Evolutionary conservation across 2,329 filamentous ascomycete genomes (phyloP), one percentile per base, ranked within the genome.

Genomic region (Dactylellina sp.): DNA sequence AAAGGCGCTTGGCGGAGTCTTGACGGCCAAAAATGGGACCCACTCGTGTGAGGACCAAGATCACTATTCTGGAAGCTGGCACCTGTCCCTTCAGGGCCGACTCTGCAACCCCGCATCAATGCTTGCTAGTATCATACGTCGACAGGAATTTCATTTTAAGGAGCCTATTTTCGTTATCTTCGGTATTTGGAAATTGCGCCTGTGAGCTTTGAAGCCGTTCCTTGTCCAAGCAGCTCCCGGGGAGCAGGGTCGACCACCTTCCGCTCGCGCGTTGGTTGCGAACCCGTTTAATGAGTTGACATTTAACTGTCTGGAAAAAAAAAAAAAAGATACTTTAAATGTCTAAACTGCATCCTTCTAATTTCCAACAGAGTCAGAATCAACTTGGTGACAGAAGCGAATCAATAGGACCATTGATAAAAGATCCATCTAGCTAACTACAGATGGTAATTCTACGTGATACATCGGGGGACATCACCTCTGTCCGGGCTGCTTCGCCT

Each of bases 31-130:
- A 28, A 32, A 32, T 4, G 53, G 46, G 44, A 52, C 44, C 53
- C 44, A 53, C 53, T n/a, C 52, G 61, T 39, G 60, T 55, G 60
- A 64, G 60, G 24, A 32, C 18, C 32, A 50, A 37, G 52, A 52
- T 57, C 53, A 60, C 63, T 39, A 32, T 68, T 68, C 39, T 40
- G 63, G 63, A 57, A 68, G 63, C 63, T 68, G 63, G 59, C 53
- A 60, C 50, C 37, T 11, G 22, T 40, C 44, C n/a, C n/a, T n/a
- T n/a, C n/a, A n/a, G n/a, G n/a, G n/a, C n/a, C 53, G 35, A 35
- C 53, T 49, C 49, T 44, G 63, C 63, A 44, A 68, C 63, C 63
- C 63, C 63, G 63, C 63, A 60, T 68, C 53, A 57, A 49, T 40
- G 37, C 50, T 56, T 46, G 59, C 11, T 52, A 32, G 16, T 49